phyloP scores from a whole-genome alignment of 805 yeast genomes.

The Ogataea populi-albae region DNA sequence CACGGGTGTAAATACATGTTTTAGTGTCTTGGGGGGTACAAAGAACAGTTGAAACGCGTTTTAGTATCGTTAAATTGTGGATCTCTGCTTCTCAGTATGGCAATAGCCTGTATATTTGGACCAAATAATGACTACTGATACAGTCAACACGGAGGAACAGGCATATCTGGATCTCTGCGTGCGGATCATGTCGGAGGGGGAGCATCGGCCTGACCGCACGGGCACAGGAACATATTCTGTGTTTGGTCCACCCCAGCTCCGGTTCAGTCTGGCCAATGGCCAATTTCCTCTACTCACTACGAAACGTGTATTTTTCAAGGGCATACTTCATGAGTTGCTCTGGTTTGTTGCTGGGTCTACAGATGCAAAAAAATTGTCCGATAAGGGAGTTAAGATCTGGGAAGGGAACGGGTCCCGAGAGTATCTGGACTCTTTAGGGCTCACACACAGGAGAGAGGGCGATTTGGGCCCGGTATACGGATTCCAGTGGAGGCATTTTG shows the following conservation, averaged over 20 bases:
- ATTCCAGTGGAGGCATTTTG: conserved; percentile 99
- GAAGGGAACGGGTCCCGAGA: conserved; percentile 97
- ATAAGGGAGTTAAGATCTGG: conserved; percentile 94
- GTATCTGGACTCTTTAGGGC: conserved; percentile 79
- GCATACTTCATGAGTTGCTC: conserved; percentile 80
- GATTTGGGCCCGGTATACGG: conserved; percentile 99
- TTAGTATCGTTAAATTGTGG: too few species aligned
- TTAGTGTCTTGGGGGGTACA: neutral
- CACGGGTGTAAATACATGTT: conserved; percentile 7
- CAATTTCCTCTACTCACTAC: conserved; percentile 88
- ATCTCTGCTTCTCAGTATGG: too few species aligned
- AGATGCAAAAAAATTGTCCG: conserved; percentile 74
- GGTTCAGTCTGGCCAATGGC: conserved; percentile 73
- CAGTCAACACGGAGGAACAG: conserved; percentile 59
- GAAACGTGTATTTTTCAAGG: conserved; percentile 85
- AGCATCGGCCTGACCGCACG: conserved; percentile 90
- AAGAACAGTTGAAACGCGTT: conserved; percentile 5
- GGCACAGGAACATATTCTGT: conserved; percentile 93
- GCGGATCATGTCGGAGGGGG: conserved; percentile 79
- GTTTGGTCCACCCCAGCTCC: conserved; percentile 94
- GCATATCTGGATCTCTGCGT: conserved; percentile 83
- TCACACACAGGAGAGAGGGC: conserved; percentile 79
- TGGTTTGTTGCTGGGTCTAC: conserved; percentile 95
- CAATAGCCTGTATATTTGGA: too few species aligned
- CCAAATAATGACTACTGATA: too few species aligned